A percentile compares a stretch with the other conserved stretches of the same genome.
phyloP scores from a whole-genome alignment of 768 basidiomycete species.

The Pseudohyphozyma bogoriensis region DNA sequence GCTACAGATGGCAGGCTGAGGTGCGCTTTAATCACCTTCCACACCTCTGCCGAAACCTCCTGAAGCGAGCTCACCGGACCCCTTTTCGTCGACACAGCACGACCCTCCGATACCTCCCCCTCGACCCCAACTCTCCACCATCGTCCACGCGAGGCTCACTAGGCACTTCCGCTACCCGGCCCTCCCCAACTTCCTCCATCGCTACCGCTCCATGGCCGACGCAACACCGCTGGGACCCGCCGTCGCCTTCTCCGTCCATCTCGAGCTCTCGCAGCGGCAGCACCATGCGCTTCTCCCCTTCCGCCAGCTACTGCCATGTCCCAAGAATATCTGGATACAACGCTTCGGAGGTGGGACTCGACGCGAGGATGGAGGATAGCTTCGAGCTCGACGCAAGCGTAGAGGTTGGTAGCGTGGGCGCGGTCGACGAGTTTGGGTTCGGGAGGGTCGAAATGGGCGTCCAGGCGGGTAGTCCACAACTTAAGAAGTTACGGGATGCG shows the following conservation, averaged over 20 bases:
- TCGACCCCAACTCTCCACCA: too few species aligned
- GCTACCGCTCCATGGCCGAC: too few species aligned
- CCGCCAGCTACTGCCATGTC: neutral
- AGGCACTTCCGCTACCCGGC: too few species aligned
- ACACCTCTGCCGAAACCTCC: neutral
- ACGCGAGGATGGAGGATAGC: neutral
- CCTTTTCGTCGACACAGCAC: too few species aligned
- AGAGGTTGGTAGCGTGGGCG: neutral
- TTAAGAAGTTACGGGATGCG: neutral
- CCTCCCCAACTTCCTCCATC: too few species aligned
- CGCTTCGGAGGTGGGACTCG: neutral
- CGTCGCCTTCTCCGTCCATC: neutral
- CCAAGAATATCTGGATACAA: neutral
- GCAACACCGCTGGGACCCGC: constrained; percentile 17
- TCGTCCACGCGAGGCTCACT: too few species aligned
- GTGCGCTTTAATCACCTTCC: neutral
- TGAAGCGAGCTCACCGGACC: neutral
- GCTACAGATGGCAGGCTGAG: too few species aligned
- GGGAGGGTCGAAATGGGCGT: neutral
- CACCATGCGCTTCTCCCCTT: constrained; percentile 4
- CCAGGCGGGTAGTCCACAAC: neutral
- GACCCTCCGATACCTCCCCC: too few species aligned
- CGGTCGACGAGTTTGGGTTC: neutral
- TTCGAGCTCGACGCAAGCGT: neutral
- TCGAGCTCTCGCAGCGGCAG: neutral